Evolutionary conservation across 2,329 filamentous ascomycete species (phyloP).

Genomic region (Phyllosticta ampelicida): DNA sequence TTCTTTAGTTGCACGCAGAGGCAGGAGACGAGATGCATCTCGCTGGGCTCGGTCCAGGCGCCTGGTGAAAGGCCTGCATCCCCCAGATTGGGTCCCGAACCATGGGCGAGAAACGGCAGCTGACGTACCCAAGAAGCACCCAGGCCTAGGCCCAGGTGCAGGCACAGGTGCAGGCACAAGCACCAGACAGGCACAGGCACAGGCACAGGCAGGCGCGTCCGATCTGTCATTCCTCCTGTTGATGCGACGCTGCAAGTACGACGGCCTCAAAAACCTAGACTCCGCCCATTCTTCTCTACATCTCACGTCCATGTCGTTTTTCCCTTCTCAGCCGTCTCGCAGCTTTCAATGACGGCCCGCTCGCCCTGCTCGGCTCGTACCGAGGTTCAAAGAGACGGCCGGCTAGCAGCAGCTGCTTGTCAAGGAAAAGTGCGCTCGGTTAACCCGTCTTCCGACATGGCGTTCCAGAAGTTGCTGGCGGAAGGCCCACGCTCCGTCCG

Average conservation of each 20-base stretch:
- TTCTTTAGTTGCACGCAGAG: too few relatives aligned
- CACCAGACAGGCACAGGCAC: too few relatives aligned
- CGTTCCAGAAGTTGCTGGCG: not conserved
- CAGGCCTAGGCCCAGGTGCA: too few relatives aligned
- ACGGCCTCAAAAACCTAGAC: not conserved
- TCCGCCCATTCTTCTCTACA: not conserved
- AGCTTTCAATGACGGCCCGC: not conserved
- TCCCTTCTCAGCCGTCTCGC: not conserved
- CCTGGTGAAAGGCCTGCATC: not conserved
- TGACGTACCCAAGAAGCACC: not conserved
- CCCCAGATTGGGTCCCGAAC: not conserved
- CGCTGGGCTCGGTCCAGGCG: not conserved
- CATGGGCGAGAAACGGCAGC: not conserved
- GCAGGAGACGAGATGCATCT: not conserved
- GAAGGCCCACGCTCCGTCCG: not conserved
- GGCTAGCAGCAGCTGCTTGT: not conserved
- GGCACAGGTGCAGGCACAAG: too few relatives aligned
- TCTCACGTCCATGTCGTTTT: not conserved
- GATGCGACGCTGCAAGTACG: not conserved
- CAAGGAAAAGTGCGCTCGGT: not conserved
- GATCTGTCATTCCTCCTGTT: not conserved
- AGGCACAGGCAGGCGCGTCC: not conserved
- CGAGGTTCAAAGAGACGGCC: not conserved
- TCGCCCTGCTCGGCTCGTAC: not conserved
- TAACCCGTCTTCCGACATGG: not conserved